Base-by-base conservation (phyloP, 1,284 basidiomycete genomes). In the Microbotryum intermedium region DNA sequence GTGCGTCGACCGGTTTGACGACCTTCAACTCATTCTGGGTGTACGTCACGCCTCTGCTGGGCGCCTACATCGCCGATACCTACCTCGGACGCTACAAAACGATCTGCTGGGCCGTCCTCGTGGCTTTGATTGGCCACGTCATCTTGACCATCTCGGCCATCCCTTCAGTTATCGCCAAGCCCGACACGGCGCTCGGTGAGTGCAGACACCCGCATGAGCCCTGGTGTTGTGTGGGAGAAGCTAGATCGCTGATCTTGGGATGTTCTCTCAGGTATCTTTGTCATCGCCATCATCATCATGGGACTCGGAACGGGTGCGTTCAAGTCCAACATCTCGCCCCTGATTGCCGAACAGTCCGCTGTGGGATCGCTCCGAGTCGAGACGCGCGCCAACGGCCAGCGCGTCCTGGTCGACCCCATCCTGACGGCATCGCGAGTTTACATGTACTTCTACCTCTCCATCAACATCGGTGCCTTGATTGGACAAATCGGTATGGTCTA, bases 301-400 rank as follows among this genome's bases (percentile, higher is more conserved):
- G 84, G 82, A 6, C n/a, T 80, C 21, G 81, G 82, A 10, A 85
- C 89, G 5, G 89, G 88, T 23, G 79, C 83, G 30, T 89, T 92
- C 71, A 77, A 77, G 62, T 63, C 67, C 1, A 76, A 76, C 64
- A 67, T 72, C 21, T 85, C 84, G 0, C 86, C 87, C 1, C 77
- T 90, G 57, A 79, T 90, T 44, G 88, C 87, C 46, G 86, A 92
- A 75, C 85, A 90, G 71, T 85, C 86, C 72, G 43, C 84, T 79
- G 65, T 48, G 28, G 73, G 60, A 46, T 51, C 49, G 74, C 79
- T 87, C 34, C 57, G 48, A 48, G 60, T 70, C 59, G 65, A 69
- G 39, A 81, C 78, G 4, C 80, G 79, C 2, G 80, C 78, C 63
- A 76, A 72, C 23, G 88, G 88, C 50, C 85, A 90, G 73, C 78